These are phyloP conservation scores for Didymella lethalis DNA, from an alignment of 2,329 filamentous ascomycete genomes.

Conservation along the genomic window DNA sequence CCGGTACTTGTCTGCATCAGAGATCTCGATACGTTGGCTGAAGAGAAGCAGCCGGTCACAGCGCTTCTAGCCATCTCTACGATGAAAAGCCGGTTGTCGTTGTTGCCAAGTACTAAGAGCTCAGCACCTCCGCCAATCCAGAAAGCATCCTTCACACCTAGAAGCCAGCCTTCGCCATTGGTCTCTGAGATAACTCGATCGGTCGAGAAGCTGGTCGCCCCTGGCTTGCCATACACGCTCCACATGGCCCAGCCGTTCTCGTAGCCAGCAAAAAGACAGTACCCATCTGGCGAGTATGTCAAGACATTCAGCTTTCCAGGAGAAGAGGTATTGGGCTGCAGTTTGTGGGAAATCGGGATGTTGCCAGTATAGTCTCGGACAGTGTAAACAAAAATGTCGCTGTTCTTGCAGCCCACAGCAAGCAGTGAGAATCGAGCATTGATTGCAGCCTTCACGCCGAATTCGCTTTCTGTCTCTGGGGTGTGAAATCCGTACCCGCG, in stretches of 20 bases:
- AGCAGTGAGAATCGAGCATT: conserved; percentile 96
- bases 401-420: conserved; percentile 81
- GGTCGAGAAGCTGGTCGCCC: conserved; percentile 81
- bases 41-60: conserved; percentile 89
- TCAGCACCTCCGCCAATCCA: conserved; percentile 92
- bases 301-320: conserved; percentile 78
- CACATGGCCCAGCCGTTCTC: conserved; percentile 93
- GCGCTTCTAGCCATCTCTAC: conserved; percentile 94
- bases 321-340: conserved; percentile 73
- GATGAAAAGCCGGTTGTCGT: conserved; percentile 81
- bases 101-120: conserved; percentile 74
- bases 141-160: conserved; percentile 75
- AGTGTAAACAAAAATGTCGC: conserved; percentile 85
- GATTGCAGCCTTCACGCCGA: conserved; percentile 78
- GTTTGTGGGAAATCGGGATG: conserved; percentile 83
- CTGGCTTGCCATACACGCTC: conserved; percentile 95
- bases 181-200: conserved; percentile 69
- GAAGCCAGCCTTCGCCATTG: conserved; percentile 86
- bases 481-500: conserved; percentile 90
- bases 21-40: conserved; percentile 88
- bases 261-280: conserved; percentile 93
- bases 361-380: conserved; percentile 94
- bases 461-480: conserved; percentile 66
- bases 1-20: conserved; percentile 87
- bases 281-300: conserved; percentile 91